Evolutionary conservation across 2,329 filamentous ascomycete species (phyloP).

Genomic region (Tolypocladium guangdongense): DNA sequence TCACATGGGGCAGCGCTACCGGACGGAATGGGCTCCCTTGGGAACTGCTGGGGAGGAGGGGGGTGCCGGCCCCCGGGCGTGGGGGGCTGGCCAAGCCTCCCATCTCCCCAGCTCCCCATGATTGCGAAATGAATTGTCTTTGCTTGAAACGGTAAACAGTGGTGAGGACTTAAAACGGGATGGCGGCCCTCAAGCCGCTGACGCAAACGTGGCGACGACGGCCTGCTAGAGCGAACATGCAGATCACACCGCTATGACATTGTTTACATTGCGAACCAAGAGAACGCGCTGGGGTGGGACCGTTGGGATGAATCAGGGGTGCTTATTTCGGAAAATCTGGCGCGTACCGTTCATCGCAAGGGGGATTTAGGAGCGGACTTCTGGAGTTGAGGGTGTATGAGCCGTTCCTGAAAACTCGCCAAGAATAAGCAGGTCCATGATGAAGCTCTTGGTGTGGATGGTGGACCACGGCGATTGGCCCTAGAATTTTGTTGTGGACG

Average conservation of each 20-base stretch:
- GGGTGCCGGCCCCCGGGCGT: no score
- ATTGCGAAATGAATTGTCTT: not conserved
- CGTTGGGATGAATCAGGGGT: not conserved
- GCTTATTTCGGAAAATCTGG: not conserved
- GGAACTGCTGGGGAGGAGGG: not conserved
- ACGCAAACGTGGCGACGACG: no score
- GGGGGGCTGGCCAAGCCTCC: not conserved
- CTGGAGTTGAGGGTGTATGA: not conserved
- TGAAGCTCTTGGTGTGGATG: not conserved
- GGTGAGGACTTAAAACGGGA: not conserved
- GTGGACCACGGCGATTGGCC: not conserved
- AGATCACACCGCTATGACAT: not conserved
- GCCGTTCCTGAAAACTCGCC: not conserved
- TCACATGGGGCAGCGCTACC: not conserved
- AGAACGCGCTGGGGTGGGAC: not conserved
- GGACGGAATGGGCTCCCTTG: no score
- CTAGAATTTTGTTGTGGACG: no score
- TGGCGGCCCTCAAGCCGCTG: no score
- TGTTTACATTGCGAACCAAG: not conserved
- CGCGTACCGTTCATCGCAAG: not conserved
- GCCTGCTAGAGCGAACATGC: no score
- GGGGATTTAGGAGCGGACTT: not conserved
- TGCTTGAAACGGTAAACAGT: not conserved
- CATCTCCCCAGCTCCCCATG: not conserved
- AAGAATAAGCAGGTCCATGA: not conserved